A percentile compares a stretch with the other conserved stretches of the same genome.
These are phyloP conservation scores for Pythium guiyangense DNA, from an alignment of 352 stramenopile species.

Conservation along the genomic window DNA sequence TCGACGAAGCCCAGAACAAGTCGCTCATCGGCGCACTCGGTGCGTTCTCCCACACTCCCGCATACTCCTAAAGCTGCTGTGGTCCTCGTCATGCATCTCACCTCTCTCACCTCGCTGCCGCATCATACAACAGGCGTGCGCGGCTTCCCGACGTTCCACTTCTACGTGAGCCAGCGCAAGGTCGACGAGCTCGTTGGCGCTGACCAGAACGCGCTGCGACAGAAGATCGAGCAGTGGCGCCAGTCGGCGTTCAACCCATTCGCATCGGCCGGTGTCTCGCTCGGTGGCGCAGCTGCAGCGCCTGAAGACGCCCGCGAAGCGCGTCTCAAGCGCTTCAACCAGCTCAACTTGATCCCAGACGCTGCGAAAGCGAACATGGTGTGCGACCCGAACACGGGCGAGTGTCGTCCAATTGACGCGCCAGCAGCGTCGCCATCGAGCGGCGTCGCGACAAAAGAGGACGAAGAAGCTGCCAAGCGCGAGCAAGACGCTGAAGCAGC, in stretches of 20 bases:
- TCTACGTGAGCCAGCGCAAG: conserved; percentile 87
- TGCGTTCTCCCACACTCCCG: conserved; percentile 9
- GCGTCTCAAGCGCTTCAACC: conserved; percentile 72
- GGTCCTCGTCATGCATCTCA: background rate
- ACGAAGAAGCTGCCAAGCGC: conserved; percentile 10
- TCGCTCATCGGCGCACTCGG: conserved; percentile 74
- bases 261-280: conserved; percentile 61
- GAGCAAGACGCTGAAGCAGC: conserved; percentile 16
- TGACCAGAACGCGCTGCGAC: conserved; percentile 72
- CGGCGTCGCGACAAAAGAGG: conserved; percentile 14
- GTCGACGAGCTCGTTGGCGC: conserved; percentile 86
- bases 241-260: conserved; percentile 87
- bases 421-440: background rate
- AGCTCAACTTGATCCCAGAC: conserved; percentile 51
- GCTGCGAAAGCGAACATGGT: conserved; percentile 48
- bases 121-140: conserved; percentile 37
- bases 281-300: conserved; percentile 27
- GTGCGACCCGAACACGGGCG: conserved; percentile 57
- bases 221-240: conserved; percentile 87
- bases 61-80: background rate
- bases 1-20: conserved; percentile 82
- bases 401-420: conserved; percentile 34
- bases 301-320: conserved; percentile 65
- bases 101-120: too few relatives aligned
- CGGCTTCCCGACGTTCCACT: conserved; percentile 90